phyloP scores from a whole-genome alignment of 352 stramenopile genomes.

The Phytophthora hybrid region DNA sequence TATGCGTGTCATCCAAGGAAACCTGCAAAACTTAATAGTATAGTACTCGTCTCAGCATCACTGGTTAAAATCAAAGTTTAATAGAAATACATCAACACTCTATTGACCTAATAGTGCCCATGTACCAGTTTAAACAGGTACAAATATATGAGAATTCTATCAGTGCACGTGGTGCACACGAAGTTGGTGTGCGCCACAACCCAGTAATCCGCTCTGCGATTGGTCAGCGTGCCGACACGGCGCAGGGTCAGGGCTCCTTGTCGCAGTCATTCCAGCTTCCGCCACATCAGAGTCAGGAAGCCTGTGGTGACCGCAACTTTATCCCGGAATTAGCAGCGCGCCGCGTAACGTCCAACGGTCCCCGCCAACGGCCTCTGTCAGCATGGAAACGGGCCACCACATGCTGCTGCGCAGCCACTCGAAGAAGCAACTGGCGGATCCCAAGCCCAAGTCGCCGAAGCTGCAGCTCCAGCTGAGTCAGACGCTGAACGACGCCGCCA shows the following conservation, averaged over 20 bases:
- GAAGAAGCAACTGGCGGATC: slow-evolving; percentile 21
- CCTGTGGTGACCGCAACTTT: not conserved
- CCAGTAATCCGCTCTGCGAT: not conserved
- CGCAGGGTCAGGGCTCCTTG: slow-evolving; percentile 5
- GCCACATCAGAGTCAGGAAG: slow-evolving; percentile 11
- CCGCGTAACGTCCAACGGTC: slow-evolving; percentile 24
- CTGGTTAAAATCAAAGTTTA: no score
- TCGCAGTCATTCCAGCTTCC: slow-evolving; percentile 21
- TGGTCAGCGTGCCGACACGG: slow-evolving; percentile 7
- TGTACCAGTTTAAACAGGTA: not conserved
- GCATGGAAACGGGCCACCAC: slow-evolving; percentile 50
- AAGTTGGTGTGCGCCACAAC: slow-evolving; percentile 14
- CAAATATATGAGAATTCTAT: not conserved
- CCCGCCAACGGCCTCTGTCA: slow-evolving; percentile 13
- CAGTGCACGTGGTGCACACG: slow-evolving; percentile 3
- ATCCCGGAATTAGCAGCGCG: no score
- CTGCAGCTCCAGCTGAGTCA: not conserved
- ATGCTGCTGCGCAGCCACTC: slow-evolving; percentile 50
- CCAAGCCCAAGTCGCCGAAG: slow-evolving; percentile 2
- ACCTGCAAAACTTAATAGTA: no score
- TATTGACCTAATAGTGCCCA: no score
- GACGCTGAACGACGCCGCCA: not conserved
- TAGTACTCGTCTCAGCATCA: no score
- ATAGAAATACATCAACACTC: no score
- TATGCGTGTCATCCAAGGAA: not conserved